These are phyloP conservation scores for Chenopodium album DNA, from an alignment of 148 eudicot species.

Conservation along the genomic window DNA sequence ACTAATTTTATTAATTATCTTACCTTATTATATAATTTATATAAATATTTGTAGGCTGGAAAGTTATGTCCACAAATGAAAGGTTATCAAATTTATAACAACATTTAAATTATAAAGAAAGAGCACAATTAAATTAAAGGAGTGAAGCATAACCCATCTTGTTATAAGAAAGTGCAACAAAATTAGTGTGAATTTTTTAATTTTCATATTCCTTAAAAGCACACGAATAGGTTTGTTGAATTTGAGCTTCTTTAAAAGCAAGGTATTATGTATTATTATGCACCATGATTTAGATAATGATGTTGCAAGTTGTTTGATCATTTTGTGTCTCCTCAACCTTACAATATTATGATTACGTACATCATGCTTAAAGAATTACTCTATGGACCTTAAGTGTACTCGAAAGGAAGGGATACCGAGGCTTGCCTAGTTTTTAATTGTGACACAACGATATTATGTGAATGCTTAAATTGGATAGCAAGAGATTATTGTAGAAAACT, in stretches of 20 bases:
- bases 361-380: too few relatives aligned
- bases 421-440: too few relatives aligned
- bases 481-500: too few relatives aligned
- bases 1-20: not conserved
- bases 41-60: conserved; percentile 12
- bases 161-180: conserved; percentile 25
- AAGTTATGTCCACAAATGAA: conserved; percentile 3
- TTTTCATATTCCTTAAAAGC: not conserved
- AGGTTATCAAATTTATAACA: too few relatives aligned
- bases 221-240: not conserved
- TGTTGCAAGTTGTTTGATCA: not conserved
- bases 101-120: not conserved
- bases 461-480: too few relatives aligned
- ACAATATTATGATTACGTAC: not conserved
- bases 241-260: not conserved
- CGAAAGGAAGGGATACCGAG: too few relatives aligned
- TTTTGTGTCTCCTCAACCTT: not conserved
- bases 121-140: not conserved
- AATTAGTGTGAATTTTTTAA: too few relatives aligned
- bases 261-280: not conserved
- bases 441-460: too few relatives aligned
- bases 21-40: not conserved
- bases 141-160: not conserved
- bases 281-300: not conserved
- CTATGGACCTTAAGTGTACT: too few relatives aligned